Evolutionary conservation across 345 rosid genomes (phyloP).

Genomic region (Pelargonium nanum): DNA sequence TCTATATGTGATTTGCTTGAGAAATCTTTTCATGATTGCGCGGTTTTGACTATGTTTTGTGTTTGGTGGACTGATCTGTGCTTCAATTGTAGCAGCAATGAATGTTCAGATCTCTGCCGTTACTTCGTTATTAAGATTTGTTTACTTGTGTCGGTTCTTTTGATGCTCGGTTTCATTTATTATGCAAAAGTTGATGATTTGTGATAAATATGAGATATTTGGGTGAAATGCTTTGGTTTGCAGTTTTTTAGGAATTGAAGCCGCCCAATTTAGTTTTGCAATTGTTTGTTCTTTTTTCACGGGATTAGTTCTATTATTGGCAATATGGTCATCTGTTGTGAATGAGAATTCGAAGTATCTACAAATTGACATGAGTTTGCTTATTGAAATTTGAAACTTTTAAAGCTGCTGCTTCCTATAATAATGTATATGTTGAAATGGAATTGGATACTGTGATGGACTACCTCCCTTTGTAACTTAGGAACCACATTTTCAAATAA

Average conservation of each 20-base stretch:
- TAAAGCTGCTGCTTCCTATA: not conserved
- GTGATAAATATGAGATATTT: not conserved
- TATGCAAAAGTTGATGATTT: not conserved
- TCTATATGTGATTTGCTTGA: not conserved
- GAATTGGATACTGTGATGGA: not conserved
- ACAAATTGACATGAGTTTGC: too few species aligned
- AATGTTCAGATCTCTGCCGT: not conserved
- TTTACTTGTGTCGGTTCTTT: not conserved
- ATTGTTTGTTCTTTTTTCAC: not conserved
- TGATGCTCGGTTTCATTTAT: not conserved
- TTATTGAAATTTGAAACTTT: not conserved
- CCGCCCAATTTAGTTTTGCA: not conserved
- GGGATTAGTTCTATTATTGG: not conserved
- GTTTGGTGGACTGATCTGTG: slow-evolving; percentile 31
- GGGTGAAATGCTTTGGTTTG: too few species aligned
- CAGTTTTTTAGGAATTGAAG: too few species aligned
- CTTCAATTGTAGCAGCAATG: slow-evolving; percentile 11
- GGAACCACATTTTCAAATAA: not conserved
- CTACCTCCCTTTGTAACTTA: not conserved
- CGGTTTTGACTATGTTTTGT: slow-evolving; percentile 4
- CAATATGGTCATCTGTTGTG: not conserved
- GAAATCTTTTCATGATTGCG: not conserved
- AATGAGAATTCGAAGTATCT: not conserved
- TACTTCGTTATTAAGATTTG: not conserved
- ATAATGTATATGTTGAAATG: too few species aligned